Evolutionary conservation across 805 yeast species (phyloP).

Genomic region (Cyberlindnera maclurae): DNA sequence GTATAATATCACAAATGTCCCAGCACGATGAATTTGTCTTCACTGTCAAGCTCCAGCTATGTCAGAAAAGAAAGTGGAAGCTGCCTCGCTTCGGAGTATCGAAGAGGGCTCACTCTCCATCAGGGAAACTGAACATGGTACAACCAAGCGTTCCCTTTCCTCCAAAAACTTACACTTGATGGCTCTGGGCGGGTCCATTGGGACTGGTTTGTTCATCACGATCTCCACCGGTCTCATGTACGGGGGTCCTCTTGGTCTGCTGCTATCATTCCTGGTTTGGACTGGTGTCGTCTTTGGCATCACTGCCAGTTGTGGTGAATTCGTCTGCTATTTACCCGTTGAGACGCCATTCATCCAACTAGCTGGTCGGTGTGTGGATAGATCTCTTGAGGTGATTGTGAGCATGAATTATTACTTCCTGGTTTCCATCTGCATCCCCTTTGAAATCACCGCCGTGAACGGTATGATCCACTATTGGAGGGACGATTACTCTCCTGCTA

Average conservation of each 20-base stretch:
- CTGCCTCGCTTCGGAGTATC: not conserved
- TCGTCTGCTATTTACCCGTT: slow-evolving; percentile 55
- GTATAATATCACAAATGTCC: too few relatives aligned
- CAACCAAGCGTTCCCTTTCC: slow-evolving; percentile 30
- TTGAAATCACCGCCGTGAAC: slow-evolving; percentile 47
- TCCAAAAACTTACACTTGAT: slow-evolving; percentile 67
- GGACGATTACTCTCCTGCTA: slow-evolving; percentile 66
- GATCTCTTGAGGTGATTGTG: slow-evolving; percentile 55
- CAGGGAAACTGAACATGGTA: not conserved
- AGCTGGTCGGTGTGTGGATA: slow-evolving; percentile 49
- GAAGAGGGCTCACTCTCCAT: slow-evolving; percentile 2
- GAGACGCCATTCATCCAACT: slow-evolving; percentile 56
- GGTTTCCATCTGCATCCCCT: slow-evolving; percentile 43
- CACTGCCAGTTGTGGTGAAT: slow-evolving; percentile 51
- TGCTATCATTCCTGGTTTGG: slow-evolving; percentile 40
- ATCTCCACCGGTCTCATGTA: slow-evolving; percentile 34
- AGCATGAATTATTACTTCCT: slow-evolving; percentile 51
- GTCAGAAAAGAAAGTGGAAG: not conserved
- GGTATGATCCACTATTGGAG: slow-evolving; percentile 51
- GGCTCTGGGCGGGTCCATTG: slow-evolving; percentile 79
- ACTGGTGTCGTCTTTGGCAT: slow-evolving; percentile 42
- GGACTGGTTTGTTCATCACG: slow-evolving; percentile 67
- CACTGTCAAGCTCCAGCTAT: too few relatives aligned
- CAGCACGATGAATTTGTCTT: too few relatives aligned
- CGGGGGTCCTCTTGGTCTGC: slow-evolving; percentile 52